These are phyloP conservation scores for Eucalyptus cloeziana DNA, from an alignment of 345 rosid genomes.

Conservation along the genomic window DNA sequence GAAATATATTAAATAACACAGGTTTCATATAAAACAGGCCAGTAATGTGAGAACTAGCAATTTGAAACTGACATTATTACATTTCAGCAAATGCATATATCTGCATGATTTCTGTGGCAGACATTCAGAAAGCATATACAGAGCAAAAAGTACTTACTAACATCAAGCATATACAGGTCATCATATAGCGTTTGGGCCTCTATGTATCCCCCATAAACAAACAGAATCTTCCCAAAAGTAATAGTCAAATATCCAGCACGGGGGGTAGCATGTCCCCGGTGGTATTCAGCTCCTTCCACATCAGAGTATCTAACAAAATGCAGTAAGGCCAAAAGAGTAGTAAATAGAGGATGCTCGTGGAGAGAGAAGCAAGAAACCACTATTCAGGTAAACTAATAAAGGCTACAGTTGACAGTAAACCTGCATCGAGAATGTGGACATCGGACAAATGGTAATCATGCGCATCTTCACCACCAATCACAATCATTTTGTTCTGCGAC, in stretches of 20 bases:
- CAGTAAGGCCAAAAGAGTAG: not conserved
- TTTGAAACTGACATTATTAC: not conserved
- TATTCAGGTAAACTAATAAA: not conserved
- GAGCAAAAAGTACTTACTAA: constrained; percentile 39
- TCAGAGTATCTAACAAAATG: constrained; percentile 46
- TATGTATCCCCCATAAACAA: constrained; percentile 90
- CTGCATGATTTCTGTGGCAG: not conserved
- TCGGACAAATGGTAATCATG: constrained; percentile 78
- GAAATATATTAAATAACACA: not conserved
- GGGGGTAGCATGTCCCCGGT: constrained; percentile 64
- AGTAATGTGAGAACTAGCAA: not conserved
- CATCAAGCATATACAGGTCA: constrained; percentile 76
- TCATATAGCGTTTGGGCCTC: constrained; percentile 81
- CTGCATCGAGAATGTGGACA: constrained; percentile 89
- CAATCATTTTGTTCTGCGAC: constrained; percentile 38
- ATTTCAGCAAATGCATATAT: not conserved
- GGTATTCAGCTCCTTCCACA: constrained; percentile 73
- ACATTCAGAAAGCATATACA: not conserved
- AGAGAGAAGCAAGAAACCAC: not conserved
- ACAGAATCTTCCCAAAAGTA: constrained; percentile 70
- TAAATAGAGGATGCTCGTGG: not conserved
- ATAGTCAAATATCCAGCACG: constrained; percentile 88
- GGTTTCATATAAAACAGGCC: not conserved
- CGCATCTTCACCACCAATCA: constrained; percentile 93
- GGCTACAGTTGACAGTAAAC: constrained; percentile 7